A percentile compares a stretch with the other conserved stretches of the same genome.
phyloP scores from a whole-genome alignment of 2,329 filamentous ascomycete species.

The Pleurostoma richardsiae region DNA sequence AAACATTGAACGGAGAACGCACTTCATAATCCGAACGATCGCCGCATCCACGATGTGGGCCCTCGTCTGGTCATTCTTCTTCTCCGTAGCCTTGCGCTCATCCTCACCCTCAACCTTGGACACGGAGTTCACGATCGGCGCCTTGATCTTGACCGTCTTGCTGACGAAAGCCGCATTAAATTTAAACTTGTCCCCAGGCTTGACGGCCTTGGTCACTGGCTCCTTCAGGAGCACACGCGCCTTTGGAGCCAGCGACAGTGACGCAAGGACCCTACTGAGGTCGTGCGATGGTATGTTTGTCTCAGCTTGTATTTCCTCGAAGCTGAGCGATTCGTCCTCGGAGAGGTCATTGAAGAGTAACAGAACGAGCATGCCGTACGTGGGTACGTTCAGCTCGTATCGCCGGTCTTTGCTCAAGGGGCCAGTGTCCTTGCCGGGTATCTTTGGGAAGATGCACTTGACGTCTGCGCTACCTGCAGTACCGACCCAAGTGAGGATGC shows the following conservation, averaged over 20 bases:
- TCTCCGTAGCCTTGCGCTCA: slow-evolving; percentile 66
- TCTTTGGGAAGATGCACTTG: slow-evolving; percentile 69
- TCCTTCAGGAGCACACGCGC: slow-evolving; percentile 77
- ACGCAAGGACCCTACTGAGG: slow-evolving; percentile 72
- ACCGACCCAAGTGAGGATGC: slow-evolving; percentile 78
- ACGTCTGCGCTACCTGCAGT: slow-evolving; percentile 77
- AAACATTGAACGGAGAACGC: slow-evolving; percentile 29
- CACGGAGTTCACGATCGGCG: slow-evolving; percentile 73
- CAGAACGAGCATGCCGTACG: slow-evolving; percentile 86
- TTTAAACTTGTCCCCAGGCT: slow-evolving; percentile 69
- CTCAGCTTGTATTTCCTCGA: slow-evolving; percentile 75
- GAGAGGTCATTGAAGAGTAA: slow-evolving; percentile 80
- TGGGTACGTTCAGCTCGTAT: slow-evolving; percentile 89
- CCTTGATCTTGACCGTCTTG: slow-evolving; percentile 83
- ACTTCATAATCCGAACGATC: slow-evolving; percentile 84
- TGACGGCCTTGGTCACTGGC: slow-evolving; percentile 72
- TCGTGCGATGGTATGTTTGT: slow-evolving; percentile 76
- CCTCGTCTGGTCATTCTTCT: slow-evolving; percentile 69
- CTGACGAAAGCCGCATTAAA: slow-evolving; percentile 81
- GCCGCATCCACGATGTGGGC: slow-evolving; percentile 70
- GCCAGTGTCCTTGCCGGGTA: slow-evolving; percentile 64
- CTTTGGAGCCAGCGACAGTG: slow-evolving; percentile 78
- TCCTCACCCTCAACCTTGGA: slow-evolving; percentile 79
- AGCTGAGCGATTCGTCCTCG: slow-evolving; percentile 43
- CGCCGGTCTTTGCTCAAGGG: slow-evolving; percentile 59